phyloP scores from a whole-genome alignment of 176 grass and related monocot genomes.

The Miscanthus lutarioriparius region DNA sequence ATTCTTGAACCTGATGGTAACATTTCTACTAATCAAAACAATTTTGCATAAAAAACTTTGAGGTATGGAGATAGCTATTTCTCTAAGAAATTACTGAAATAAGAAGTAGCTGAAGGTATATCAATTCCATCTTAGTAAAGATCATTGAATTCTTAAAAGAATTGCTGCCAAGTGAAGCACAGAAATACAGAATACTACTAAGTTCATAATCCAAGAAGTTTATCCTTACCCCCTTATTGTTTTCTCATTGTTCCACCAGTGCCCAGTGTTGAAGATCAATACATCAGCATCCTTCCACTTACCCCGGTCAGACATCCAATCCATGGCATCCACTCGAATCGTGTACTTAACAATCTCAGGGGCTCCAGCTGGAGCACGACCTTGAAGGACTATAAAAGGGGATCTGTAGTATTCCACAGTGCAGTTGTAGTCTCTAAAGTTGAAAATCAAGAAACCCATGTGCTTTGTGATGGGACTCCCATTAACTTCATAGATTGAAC shows the following conservation, averaged over 20 bases:
- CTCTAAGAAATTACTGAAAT: no score
- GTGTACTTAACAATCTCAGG: conserved; percentile 55
- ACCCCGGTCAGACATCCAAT: conserved; percentile 55
- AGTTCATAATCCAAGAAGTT: no score
- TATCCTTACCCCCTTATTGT: conserved; percentile 55
- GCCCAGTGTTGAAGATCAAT: conserved; percentile 76
- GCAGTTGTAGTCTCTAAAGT: conserved; percentile 77
- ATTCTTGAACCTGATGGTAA: background rate
- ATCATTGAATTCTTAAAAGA: no score
- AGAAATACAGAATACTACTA: no score
- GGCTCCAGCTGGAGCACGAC: conserved; percentile 48
- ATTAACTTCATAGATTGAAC: conserved; percentile 75
- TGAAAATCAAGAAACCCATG: conserved; percentile 80
- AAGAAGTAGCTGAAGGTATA: background rate
- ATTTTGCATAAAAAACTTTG: background rate
- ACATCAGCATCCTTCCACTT: conserved; percentile 76
- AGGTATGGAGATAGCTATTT: background rate
- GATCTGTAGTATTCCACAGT: conserved; percentile 85
- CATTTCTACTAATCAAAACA: background rate
- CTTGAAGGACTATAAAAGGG: conserved; percentile 70
- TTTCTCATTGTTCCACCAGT: conserved; percentile 92
- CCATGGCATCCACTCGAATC: conserved; percentile 65
- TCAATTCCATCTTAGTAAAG: no score
- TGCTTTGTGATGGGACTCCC: conserved; percentile 84
- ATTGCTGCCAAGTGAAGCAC: no score